A percentile compares a stretch with the other conserved stretches of the same genome.
phyloP scores from a whole-genome alignment of 495 filamentous ascomycete species.

The Mytilinidion resinicola region DNA sequence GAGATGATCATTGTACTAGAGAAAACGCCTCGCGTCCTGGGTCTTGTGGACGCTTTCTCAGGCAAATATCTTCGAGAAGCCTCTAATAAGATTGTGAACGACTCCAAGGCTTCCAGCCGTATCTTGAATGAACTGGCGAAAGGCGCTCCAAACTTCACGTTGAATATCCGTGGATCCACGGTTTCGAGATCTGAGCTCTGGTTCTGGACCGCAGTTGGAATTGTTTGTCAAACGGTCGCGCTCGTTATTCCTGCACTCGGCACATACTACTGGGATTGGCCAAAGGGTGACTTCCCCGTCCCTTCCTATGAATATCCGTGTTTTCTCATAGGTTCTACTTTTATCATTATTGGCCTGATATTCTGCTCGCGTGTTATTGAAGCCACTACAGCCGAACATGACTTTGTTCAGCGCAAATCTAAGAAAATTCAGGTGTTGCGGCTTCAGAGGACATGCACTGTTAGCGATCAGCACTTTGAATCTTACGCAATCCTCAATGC shows the following conservation, averaged over 20 bases:
- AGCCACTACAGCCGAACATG: background rate
- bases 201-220: background rate
- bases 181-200: background rate
- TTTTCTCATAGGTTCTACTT: background rate
- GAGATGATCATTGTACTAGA: background rate
- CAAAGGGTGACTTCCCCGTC: background rate
- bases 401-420: background rate
- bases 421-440: background rate
- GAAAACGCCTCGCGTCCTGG: background rate
- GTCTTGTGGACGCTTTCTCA: background rate
- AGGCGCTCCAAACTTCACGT: background rate
- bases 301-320: background rate
- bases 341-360: background rate
- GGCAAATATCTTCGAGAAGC: background rate
- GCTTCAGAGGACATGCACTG: background rate
- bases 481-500: background rate
- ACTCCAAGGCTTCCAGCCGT: background rate
- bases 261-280: conserved; percentile 1
- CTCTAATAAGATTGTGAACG: background rate
- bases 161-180: background rate
- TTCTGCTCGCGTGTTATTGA: conserved; percentile 7
- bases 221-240: background rate
- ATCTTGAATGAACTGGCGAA: background rate
- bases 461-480: conserved; percentile 1
- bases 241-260: background rate